Percentiles rank a stretch among this genome's conserved stretches.
Evolutionary conservation across 2,329 filamentous ascomycete species (phyloP).

Genomic region (Fusarium incarnatum): DNA sequence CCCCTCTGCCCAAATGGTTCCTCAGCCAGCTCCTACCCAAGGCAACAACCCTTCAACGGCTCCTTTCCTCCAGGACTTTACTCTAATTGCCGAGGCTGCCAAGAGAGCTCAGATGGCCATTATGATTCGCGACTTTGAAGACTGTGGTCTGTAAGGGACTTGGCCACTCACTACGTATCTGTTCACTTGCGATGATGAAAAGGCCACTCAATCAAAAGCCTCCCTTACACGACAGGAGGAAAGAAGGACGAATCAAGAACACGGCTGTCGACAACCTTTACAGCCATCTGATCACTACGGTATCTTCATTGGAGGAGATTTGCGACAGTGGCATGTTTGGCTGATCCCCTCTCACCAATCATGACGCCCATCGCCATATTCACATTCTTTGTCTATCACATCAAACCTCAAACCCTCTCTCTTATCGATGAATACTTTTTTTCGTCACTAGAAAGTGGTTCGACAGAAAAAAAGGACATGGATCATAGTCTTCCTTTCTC

Average conservation of each 20-base stretch:
- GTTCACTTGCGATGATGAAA: neutral
- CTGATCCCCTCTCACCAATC: slow-evolving; percentile 22
- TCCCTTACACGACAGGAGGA: neutral
- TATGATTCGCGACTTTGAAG: slow-evolving; percentile 86
- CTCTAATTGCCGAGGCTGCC: slow-evolving; percentile 88
- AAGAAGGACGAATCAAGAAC: neutral
- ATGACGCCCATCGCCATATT: neutral
- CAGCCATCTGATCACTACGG: slow-evolving; percentile 9
- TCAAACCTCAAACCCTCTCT: slow-evolving; percentile 12
- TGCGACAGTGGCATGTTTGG: slow-evolving; percentile 30
- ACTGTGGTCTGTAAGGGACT: slow-evolving; percentile 66
- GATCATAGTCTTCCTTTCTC: slow-evolving; percentile 9
- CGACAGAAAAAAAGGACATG: slow-evolving; percentile 13
- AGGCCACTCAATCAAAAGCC: neutral
- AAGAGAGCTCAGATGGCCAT: slow-evolving; percentile 93
- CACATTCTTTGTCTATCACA: slow-evolving; percentile 25
- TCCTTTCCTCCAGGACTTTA: slow-evolving; percentile 81
- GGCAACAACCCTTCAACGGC: slow-evolving; percentile 60
- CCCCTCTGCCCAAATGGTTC: slow-evolving; percentile 46
- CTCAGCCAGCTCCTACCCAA: slow-evolving; percentile 46
- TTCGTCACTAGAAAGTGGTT: slow-evolving; percentile 34
- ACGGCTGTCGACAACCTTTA: neutral
- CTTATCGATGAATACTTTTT: slow-evolving; percentile 11
- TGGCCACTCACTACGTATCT: neutral
- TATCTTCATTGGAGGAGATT: slow-evolving; percentile 2